A percentile compares a stretch with the other conserved stretches of the same genome.
Conservation (phyloP, 2,329 filamentous ascomycete genomes). For the Neurospora crassa region DNA sequence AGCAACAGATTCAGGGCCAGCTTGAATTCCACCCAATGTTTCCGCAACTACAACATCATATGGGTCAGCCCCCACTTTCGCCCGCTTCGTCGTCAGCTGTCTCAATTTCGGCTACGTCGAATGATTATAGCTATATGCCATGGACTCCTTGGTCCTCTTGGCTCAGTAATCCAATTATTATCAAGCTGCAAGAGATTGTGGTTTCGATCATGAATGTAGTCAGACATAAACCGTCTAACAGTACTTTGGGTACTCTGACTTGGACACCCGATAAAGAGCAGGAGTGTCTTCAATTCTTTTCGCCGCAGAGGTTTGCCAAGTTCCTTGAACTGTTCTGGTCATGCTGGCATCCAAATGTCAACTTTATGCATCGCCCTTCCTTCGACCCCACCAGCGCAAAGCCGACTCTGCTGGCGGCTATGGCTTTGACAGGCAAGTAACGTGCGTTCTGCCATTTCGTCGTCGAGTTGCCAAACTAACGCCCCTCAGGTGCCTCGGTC, state of each 20-base stretch:
- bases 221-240: conserved; percentile 25
- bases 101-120: not conserved
- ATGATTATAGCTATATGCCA: not conserved
- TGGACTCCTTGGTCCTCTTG: conserved; percentile 10
- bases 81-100: not conserved
- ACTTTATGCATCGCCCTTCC: conserved; percentile 25
- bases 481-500: conserved; percentile 17
- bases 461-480: conserved; percentile 3
- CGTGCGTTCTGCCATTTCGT: not conserved
- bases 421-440: conserved; percentile 25
- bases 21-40: not conserved
- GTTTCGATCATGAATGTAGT: conserved; percentile 25
- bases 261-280: conserved; percentile 25
- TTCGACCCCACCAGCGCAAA: conserved; percentile 23
- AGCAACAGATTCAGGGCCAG: not conserved
- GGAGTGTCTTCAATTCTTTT: conserved; percentile 19
- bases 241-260: conserved; percentile 21
- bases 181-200: conserved; percentile 27
- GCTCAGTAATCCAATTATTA: conserved; percentile 24
- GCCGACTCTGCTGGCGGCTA: conserved; percentile 23
- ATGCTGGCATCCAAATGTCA: conserved; percentile 28
- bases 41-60: not conserved
- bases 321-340: conserved; percentile 27
- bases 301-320: conserved; percentile 20
- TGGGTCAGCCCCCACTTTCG: not conserved